Evolutionary conservation across 305 asterid species (phyloP), one percentile per base, ranked within the genome.

Genomic region (Fraxinus greggii): DNA sequence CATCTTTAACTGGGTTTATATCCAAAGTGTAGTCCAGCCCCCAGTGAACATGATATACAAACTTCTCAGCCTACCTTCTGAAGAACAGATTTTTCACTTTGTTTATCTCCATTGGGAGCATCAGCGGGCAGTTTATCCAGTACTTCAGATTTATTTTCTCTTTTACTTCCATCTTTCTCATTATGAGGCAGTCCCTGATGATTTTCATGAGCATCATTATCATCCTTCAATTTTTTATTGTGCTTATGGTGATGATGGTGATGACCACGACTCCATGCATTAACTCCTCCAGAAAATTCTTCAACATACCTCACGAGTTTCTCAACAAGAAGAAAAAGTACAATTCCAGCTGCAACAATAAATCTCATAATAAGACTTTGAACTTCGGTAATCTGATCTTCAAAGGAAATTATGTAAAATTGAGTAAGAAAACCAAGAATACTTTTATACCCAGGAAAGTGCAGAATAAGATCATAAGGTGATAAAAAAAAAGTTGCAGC

Each of bases 231-330:
- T 63, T 91, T 90, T 78, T 82, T 83, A 80, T 81, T 80, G 86
- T 85, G 88, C 82, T 86, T 92, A 84, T 89, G 95, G 74, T 87
- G 91, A 83, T 92, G 98, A 84, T 93, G 98, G 88, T 92, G 98
- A 24, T 92, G 97, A 75, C 92, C 92, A 89, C 54, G 89, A 82
- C 87, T 81, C 91, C 83, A 86, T 63, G 82, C 81, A 88, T 84
- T 82, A 81, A 72, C 87, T 78, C 93, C 97, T 74, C 93, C 93
- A 84, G 98, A 93, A 79, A 84, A 89, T 17, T 88, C 97, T 79
- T 96, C 98, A 45, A 96, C 95, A 51, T 90, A 96, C 88, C 99
- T 96, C 90, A 96, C 99, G 56, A 92, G 79, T 90, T 93, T 96
- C 93, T 96, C 98, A 67, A 96, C 97, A 80, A 94, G 89, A 82